Percentiles rank a stretch among this genome's conserved stretches.
phyloP scores from a whole-genome alignment of 192 early-diverging fungal genomes.

The Chytriomyces hyalinus region DNA sequence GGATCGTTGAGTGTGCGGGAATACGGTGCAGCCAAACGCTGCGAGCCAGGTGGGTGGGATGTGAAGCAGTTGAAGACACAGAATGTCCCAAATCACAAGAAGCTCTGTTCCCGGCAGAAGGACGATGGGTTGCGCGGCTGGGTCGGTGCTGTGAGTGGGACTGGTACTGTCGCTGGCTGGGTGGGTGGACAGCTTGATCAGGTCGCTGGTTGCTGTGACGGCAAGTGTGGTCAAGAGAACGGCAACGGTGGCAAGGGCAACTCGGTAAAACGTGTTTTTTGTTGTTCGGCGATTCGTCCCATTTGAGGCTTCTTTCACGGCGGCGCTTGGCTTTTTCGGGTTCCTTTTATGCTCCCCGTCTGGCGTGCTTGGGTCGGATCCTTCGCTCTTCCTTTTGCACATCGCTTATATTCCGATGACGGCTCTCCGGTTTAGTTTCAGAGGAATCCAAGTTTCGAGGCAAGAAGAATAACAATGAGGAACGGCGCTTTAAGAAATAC shows the following conservation, averaged over 20 bases:
- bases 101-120: slow-evolving; percentile 10
- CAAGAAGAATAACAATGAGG: too few species aligned
- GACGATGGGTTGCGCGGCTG: slow-evolving; percentile 6
- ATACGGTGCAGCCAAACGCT: slow-evolving; percentile 23
- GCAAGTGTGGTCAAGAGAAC: slow-evolving; percentile 9
- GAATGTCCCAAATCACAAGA: slow-evolving; percentile 29
- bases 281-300: too few species aligned
- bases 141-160: not conserved
- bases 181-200: slow-evolving; percentile 7
- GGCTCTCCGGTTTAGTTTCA: too few species aligned
- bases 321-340: too few species aligned
- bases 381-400: too few species aligned
- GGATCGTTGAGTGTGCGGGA: not conserved
- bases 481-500: too few species aligned
- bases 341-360: too few species aligned
- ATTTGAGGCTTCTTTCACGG: too few species aligned
- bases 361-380: too few species aligned
- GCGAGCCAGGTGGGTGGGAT: slow-evolving; percentile 4
- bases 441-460: too few species aligned
- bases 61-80: slow-evolving; percentile 22
- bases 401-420: too few species aligned
- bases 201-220: not conserved
- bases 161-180: not conserved
- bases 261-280: too few species aligned
- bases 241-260: not conserved